Conservation (phyloP, 805 yeast species). For the Komagataella pseudopastoris region DNA sequence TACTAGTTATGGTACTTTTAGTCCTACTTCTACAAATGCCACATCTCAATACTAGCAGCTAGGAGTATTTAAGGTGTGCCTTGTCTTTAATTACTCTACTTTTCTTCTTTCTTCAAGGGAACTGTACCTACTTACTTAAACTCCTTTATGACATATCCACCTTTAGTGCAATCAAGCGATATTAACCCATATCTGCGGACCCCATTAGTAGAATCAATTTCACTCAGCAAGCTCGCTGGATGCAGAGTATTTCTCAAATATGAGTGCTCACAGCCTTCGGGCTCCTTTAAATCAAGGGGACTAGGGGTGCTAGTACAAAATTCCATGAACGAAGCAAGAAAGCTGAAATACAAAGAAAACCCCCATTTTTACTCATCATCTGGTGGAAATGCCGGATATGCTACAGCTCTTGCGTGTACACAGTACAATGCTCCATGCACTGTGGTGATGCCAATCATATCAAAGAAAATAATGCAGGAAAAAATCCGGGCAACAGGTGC, state of each 20-base stretch:
- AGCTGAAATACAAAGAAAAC: conserved; percentile 10
- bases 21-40: neutral
- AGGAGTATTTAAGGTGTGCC: neutral
- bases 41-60: neutral
- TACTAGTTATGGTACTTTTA: neutral
- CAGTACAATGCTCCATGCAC: conserved; percentile 30
- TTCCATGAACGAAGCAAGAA: conserved; percentile 16
- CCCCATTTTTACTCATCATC: conserved; percentile 34
- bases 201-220: conserved; percentile 5
- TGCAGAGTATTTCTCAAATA: conserved; percentile 19
- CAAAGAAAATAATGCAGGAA: conserved; percentile 30
- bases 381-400: conserved; percentile 45
- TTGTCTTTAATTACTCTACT: neutral
- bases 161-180: neutral
- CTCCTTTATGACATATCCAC: neutral
- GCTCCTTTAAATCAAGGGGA: conserved; percentile 45
- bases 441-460: conserved; percentile 43
- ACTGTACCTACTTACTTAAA: neutral
- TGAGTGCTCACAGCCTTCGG: conserved; percentile 42
- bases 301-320: conserved; percentile 31
- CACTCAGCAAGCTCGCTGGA: conserved; percentile 2
- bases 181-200: conserved; percentile 3
- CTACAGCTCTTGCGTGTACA: conserved; percentile 34
- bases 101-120: neutral
- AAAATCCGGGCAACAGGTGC: conserved; percentile 38